Conservation (phyloP, 1,139 yeast genomes). For the Lodderomyces pseudojiufengensis region DNA sequence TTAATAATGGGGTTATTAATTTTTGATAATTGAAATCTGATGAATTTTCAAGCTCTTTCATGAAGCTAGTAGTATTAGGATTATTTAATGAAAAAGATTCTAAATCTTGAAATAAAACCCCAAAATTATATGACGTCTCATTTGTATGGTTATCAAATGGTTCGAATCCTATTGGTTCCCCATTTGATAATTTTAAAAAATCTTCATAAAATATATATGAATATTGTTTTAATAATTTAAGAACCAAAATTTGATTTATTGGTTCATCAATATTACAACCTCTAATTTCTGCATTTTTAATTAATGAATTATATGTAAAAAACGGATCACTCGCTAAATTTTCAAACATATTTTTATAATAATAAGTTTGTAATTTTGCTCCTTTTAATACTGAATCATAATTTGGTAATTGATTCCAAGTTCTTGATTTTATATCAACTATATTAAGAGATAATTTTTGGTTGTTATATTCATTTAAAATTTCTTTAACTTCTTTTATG, state of each 20-base stretch:
- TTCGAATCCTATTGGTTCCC: constrained; percentile 40
- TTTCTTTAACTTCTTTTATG: constrained; percentile 12
- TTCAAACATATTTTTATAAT: constrained; percentile 47
- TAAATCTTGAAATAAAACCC: constrained; percentile 2
- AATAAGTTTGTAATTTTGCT: constrained; percentile 55
- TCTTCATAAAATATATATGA: constrained; percentile 37
- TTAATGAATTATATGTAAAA: constrained; percentile 30
- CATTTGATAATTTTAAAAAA: constrained; percentile 43
- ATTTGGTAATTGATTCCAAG: constrained; percentile 36
- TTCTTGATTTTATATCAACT: constrained; percentile 61
- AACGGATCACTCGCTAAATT: constrained; percentile 24
- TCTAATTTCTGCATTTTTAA: constrained; percentile 44
- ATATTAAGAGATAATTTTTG: constrained; percentile 21
- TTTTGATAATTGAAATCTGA: constrained; percentile 1
- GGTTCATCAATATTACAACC: constrained; percentile 48
- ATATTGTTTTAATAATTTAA: constrained; percentile 34
- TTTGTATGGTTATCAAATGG: constrained; percentile 29
- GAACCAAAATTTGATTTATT: constrained; percentile 34
- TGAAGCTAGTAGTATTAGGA: too few relatives aligned
- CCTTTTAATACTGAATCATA: constrained; percentile 46
- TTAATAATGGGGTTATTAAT: constrained; percentile 17
- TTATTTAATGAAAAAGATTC: neutral
- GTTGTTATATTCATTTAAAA: constrained; percentile 17
- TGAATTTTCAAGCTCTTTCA: neutral
- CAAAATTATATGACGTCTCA: neutral